Evolutionary conservation across 1,284 basidiomycete genomes (phyloP), one percentile per base, ranked within the genome.

Genomic region (Trichosporon sp.): DNA sequence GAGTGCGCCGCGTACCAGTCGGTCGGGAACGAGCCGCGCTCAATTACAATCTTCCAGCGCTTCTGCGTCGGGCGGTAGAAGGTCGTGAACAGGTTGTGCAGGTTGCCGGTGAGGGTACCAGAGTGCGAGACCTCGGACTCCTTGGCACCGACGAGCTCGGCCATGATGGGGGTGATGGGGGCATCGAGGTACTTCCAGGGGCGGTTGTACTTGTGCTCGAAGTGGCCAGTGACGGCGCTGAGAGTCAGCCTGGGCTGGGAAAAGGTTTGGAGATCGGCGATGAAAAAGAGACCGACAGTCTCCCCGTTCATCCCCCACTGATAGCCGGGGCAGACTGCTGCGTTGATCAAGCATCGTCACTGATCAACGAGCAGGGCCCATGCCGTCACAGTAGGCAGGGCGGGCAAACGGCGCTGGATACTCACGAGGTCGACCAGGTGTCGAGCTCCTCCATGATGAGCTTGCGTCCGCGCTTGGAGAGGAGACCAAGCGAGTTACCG

Each of bases 1-100:
- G 95, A 97, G 65, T 91, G 88, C 76, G 98, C 92, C 23, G 96
- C 97, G 80, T 99, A 99, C 84, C 93, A 91, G 86, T 99, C 96
- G 75, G 93, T 96, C 70, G 97, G 95, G 83, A 99, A 99, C 1
- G 95, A 94, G 71, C 88, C 91, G 53, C 90, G 89, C 85, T 99
- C 97, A 83, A 93, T 97, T 69, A 99, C 86, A 80, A 99, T 95
- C 87, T 97, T 98, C 87, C 89, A 95, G 65, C 93, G 89, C 70
- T 72, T 77, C 69, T 87, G 77, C 8, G 92, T 93, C 2, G 96
- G 96, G 67, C 91, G 90, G 85, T 98, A 98, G 84, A 99, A 99
- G 25, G 91, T 90, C 77, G 90, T 89, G 86, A 99, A 91, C 86
- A 98, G 90, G 67, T 94, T 89, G 85, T 99, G 95, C 69, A 99